These are phyloP conservation scores for Stereocaulon alpinum DNA, from an alignment of 495 filamentous ascomycete genomes.

Conservation along the genomic window DNA sequence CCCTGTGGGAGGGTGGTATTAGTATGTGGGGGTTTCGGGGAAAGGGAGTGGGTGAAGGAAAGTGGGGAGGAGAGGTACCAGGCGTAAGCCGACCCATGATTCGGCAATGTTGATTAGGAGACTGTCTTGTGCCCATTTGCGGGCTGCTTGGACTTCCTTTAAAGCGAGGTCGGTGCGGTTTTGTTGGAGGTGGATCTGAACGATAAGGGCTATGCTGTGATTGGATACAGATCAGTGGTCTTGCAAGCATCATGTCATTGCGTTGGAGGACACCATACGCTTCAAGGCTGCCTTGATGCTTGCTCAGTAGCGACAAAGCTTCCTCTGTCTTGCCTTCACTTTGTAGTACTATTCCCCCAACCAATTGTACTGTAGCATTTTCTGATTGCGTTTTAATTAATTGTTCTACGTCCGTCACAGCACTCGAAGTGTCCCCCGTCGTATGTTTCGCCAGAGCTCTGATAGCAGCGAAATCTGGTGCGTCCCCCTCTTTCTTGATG, in stretches of 20 bases:
- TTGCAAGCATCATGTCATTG: background rate
- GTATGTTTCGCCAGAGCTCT: slow-evolving; percentile 63
- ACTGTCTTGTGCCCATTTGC: slow-evolving; percentile 92
- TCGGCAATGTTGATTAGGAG: slow-evolving; percentile 90
- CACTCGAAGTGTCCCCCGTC: slow-evolving; percentile 47
- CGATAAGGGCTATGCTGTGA: slow-evolving; percentile 55
- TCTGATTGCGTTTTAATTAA: slow-evolving; percentile 55
- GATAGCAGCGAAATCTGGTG: slow-evolving; percentile 68
- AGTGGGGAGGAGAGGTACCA: slow-evolving; percentile 38
- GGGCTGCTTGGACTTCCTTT: slow-evolving; percentile 80
- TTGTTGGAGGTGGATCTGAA: slow-evolving; percentile 85
- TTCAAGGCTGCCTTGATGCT: slow-evolving; percentile 76
- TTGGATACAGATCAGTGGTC: slow-evolving; percentile 9
- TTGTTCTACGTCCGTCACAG: slow-evolving; percentile 51
- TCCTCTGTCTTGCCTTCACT: slow-evolving; percentile 69
- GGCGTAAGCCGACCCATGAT: slow-evolving; percentile 81
- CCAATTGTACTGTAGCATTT: slow-evolving; percentile 70
- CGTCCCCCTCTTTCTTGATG: slow-evolving; percentile 49
- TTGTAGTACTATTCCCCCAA: slow-evolving; percentile 68
- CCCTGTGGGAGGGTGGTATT: slow-evolving; percentile 43
- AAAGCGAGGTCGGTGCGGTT: slow-evolving; percentile 82
- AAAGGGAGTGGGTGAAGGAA: background rate
- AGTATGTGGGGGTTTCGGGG: background rate
- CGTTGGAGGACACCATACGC: slow-evolving; percentile 44
- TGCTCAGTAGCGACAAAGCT: slow-evolving; percentile 63